Base-by-base conservation (phyloP, 2,329 filamentous ascomycete genomes). In the Penicillium sp. region DNA sequence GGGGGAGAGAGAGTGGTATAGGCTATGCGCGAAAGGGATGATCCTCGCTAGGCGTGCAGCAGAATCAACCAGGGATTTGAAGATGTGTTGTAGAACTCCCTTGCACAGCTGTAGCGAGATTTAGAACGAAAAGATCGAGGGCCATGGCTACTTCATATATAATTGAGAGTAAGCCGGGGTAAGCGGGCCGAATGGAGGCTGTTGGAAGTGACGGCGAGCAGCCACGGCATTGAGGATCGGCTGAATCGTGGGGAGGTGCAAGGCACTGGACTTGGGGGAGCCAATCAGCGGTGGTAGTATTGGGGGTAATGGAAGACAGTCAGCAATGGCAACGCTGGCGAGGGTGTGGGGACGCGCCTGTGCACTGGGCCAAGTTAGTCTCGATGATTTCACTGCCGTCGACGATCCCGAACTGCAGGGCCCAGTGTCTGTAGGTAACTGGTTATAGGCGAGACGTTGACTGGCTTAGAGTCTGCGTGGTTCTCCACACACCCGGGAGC, bases 151-250 rank as follows among this genome's bases (percentile, higher is more conserved):
- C 54, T 61, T 65, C 64, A 68, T 74, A 73, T 72, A 73, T 75
- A 72, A 57, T 67, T 60, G 16, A 26, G 48, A 54, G 43, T 45
- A 63, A 46, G 51, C 62, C 61, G 65, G 67, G 63, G 63, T 68
- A 66, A 67, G 60, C 57, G 61, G 61, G 49, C 57, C 57, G 58
- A 57, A 43, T 51, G 22, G 40, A 42, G 48, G 52, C 33, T 54
- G 52, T 35, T 58, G 55, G 56, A 54, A 59, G 54, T 54, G 58
- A 68, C 71, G 72, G 72, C 65, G 71, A 68, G 46, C 65, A 70
- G 71, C 62, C 68, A 72, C 74, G 74, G 74, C 73, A 76, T 69
- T 75, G 69, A 71, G 61, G 55, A 59, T 75, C 72, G 72, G 73
- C 64, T 73, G 69, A 66, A 70, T 70, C 62, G 65, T 65, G 64